Evolutionary conservation across 2,329 filamentous ascomycete genomes (phyloP).

Genomic region (Ophiocordyceps australis): DNA sequence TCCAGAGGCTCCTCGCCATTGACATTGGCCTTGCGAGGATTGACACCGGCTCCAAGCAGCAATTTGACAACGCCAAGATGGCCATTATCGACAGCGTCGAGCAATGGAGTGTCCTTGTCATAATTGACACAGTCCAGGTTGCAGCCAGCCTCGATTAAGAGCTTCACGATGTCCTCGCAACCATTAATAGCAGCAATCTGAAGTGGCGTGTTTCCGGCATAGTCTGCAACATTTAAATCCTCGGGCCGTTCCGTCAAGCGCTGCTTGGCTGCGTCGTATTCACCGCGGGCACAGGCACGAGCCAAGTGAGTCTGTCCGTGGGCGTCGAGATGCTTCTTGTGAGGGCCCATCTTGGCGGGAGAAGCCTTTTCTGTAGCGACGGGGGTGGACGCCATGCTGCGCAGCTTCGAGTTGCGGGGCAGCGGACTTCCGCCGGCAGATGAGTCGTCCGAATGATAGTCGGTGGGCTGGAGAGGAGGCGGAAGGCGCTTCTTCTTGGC

Average conservation of each 20-base stretch:
- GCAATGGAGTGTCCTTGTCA: slow-evolving; percentile 79
- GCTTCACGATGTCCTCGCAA: slow-evolving; percentile 69
- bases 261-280: slow-evolving; percentile 60
- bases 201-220: slow-evolving; percentile 88
- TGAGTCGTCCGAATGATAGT: slow-evolving; percentile 51
- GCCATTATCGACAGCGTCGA: slow-evolving; percentile 92
- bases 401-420: slow-evolving; percentile 37
- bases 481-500: slow-evolving; percentile 44
- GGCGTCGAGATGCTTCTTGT: slow-evolving; percentile 79
- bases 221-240: slow-evolving; percentile 77
- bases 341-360: slow-evolving; percentile 47
- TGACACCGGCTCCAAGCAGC: slow-evolving; percentile 70
- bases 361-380: slow-evolving; percentile 43
- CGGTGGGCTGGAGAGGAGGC: slow-evolving; percentile 40
- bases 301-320: slow-evolving; percentile 83
- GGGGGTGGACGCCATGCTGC: slow-evolving; percentile 34
- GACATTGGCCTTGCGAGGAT: slow-evolving; percentile 81
- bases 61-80: slow-evolving; percentile 78
- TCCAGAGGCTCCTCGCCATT: slow-evolving; percentile 85
- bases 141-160: slow-evolving; percentile 71
- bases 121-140: slow-evolving; percentile 64
- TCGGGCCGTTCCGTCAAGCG: slow-evolving; percentile 64
- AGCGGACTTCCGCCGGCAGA: slow-evolving; percentile 41
- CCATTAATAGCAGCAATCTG: slow-evolving; percentile 87
- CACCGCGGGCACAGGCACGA: slow-evolving; percentile 74